Conservation (phyloP, 192 early-diverging fungal genomes). For the Gamsiella multidivaricata region DNA sequence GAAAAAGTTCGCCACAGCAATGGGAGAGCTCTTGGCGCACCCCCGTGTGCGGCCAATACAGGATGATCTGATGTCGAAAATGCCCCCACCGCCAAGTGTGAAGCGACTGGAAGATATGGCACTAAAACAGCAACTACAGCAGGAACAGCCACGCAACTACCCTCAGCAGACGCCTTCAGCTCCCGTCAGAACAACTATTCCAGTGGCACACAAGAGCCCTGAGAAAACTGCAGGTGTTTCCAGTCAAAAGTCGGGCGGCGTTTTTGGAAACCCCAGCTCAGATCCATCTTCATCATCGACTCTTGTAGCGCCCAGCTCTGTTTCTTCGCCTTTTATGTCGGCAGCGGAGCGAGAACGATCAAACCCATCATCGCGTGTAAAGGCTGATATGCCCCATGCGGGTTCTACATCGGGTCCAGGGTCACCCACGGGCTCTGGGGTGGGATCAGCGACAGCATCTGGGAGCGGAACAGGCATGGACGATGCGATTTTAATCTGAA, state of each 20-base stretch:
- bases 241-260: not conserved
- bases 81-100: conserved; percentile 18
- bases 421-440: not conserved
- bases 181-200: conserved; percentile 1
- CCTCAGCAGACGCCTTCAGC: not conserved
- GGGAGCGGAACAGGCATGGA: conserved; percentile 29
- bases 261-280: not conserved
- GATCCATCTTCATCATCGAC: not conserved
- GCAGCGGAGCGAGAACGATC: not conserved
- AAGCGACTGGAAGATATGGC: conserved; percentile 3
- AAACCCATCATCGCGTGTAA: not conserved
- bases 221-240: conserved; percentile 3
- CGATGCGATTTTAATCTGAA: conserved; percentile 31
- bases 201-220: conserved; percentile 1
- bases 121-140: conserved; percentile 7
- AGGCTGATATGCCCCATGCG: not conserved
- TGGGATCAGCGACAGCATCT: not conserved
- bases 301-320: not conserved
- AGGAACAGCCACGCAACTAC: conserved; percentile 7
- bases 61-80: conserved; percentile 1
- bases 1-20: conserved; percentile 29
- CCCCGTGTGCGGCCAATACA: conserved; percentile 24
- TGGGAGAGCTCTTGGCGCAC: conserved; percentile 43
- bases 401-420: conserved; percentile 1
- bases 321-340: not conserved